Evolutionary conservation across 805 yeast genomes (phyloP).

Genomic region (Saturnispora besseyi): DNA sequence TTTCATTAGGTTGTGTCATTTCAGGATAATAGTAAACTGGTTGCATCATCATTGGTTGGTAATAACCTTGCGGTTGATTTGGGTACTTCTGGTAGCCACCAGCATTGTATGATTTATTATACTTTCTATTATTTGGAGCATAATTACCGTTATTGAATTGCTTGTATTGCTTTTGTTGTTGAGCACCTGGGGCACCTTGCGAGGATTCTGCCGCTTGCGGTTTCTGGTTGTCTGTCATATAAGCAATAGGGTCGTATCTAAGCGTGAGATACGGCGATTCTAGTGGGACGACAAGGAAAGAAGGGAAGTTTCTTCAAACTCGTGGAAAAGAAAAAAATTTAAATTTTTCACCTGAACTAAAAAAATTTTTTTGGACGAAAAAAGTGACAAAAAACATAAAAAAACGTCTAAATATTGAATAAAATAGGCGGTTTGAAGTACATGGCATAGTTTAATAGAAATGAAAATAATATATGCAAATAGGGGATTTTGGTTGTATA

Average conservation of each 20-base stretch:
- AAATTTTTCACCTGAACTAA: background rate
- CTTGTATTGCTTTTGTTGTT: background rate
- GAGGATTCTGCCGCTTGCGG: background rate
- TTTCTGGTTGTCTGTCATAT: background rate
- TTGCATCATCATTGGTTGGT: constrained; percentile 1
- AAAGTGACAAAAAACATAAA: background rate
- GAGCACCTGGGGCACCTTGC: background rate
- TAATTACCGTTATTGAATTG: background rate
- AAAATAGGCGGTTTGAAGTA: background rate
- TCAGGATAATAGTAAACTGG: background rate
- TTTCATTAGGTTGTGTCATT: background rate
- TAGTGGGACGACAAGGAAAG: background rate
- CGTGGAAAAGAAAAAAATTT: background rate
- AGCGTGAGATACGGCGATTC: constrained; percentile 1
- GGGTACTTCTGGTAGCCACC: background rate
- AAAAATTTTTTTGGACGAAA: background rate
- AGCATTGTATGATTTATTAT: background rate
- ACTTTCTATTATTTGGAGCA: background rate
- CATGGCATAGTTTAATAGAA: no score
- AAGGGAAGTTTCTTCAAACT: background rate
- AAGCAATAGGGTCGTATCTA: constrained; percentile 1
- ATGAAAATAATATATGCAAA: background rate
- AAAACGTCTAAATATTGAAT: background rate
- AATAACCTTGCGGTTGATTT: background rate
- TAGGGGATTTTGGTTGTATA: background rate